Conservation (phyloP, 1,139 yeast species). For the Kodamaea suecica region DNA sequence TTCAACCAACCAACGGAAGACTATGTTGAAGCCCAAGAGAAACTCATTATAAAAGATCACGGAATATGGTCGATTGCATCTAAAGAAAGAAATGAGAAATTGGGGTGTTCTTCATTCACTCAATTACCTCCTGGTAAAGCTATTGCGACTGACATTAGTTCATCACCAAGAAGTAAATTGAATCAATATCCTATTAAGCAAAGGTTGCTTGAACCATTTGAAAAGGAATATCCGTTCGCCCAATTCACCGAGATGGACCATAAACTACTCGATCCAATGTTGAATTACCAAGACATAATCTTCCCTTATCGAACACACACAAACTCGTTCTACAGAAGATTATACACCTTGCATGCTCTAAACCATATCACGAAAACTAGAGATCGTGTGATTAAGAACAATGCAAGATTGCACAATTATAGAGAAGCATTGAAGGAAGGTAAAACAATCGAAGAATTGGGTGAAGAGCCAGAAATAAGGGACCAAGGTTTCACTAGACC, state of each 20-base stretch:
- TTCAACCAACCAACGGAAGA: conserved; percentile 56
- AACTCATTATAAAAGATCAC: conserved; percentile 15
- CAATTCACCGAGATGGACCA: conserved; percentile 23
- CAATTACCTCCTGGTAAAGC: conserved; percentile 32
- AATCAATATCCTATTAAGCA: conserved; percentile 25
- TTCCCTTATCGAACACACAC: conserved; percentile 49
- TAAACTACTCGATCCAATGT: conserved; percentile 52
- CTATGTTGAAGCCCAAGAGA: conserved; percentile 34
- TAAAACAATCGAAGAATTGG: conserved; percentile 25
- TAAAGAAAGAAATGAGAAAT: conserved; percentile 15
- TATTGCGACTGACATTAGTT: conserved; percentile 9
- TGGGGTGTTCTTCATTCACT: conserved; percentile 24
- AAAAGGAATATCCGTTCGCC: conserved; percentile 13
- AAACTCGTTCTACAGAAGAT: conserved; percentile 53
- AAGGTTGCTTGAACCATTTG: conserved; percentile 30
- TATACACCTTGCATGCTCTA: conserved; percentile 68
- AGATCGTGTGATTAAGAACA: conserved; percentile 75
- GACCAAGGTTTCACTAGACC: conserved; percentile 98
- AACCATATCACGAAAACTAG: conserved; percentile 87
- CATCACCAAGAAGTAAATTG: conserved; percentile 5
- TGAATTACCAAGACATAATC: conserved; percentile 70
- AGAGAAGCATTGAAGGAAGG: conserved; percentile 46
- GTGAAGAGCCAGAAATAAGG: conserved; percentile 57
- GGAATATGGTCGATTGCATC: conserved; percentile 28
- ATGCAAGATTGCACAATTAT: conserved; percentile 49